Evolutionary conservation across 164 flowering plant species (phyloP).

Genomic region (Echeveria elegans): DNA sequence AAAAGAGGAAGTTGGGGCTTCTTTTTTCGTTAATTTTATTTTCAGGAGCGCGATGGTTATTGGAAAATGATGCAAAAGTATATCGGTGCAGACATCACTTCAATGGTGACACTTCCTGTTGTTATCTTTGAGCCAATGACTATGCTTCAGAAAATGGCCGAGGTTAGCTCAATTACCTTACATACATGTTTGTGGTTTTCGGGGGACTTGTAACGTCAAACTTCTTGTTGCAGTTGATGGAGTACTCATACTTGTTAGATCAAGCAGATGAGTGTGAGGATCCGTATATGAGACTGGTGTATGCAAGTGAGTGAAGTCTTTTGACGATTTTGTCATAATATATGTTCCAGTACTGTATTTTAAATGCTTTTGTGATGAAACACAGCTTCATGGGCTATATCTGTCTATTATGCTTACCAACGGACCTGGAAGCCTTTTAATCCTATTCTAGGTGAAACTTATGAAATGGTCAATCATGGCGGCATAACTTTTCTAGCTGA

Average conservation of each 20-base stretch:
- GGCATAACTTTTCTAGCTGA: slow-evolving; percentile 72
- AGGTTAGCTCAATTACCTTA: slow-evolving; percentile 34
- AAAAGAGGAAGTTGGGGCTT: not conserved
- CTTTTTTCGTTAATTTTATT: not conserved
- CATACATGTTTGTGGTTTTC: not conserved
- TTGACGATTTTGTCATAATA: not conserved
- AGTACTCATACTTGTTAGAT: slow-evolving; percentile 47
- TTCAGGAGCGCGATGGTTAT: slow-evolving; percentile 66
- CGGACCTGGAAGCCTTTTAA: slow-evolving; percentile 87
- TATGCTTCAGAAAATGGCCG: slow-evolving; percentile 85
- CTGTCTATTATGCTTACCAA: slow-evolving; percentile 67
- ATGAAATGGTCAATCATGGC: slow-evolving; percentile 69
- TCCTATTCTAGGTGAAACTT: slow-evolving; percentile 94
- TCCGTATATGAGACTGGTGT: slow-evolving; percentile 82
- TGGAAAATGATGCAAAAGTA: slow-evolving; percentile 90
- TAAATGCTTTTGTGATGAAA: slow-evolving; percentile 1
- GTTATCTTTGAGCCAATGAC: slow-evolving; percentile 89
- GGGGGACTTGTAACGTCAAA: not conserved
- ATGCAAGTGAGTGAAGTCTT: slow-evolving; percentile 38
- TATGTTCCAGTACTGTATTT: not conserved
- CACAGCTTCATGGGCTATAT: slow-evolving; percentile 79
- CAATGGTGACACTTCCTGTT: slow-evolving; percentile 88
- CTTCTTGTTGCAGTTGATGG: slow-evolving; percentile 59
- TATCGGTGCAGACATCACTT: slow-evolving; percentile 78
- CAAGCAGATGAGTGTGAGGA: slow-evolving; percentile 86